A percentile compares a stretch with the other conserved stretches of the same genome.
Evolutionary conservation across 257 asterid genomes (phyloP).

Genomic region (Lavandula angustifolia): DNA sequence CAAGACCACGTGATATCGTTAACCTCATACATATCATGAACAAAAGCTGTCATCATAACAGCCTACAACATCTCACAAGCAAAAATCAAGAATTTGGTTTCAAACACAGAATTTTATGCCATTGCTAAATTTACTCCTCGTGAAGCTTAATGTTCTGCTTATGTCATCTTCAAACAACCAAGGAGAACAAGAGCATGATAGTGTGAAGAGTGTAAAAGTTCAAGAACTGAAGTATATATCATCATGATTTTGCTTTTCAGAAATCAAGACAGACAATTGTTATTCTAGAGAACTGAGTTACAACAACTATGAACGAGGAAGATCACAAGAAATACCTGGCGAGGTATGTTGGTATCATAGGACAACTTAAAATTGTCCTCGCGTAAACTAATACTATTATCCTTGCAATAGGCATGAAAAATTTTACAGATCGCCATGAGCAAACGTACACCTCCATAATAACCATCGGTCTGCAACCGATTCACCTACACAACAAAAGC

Average conservation of each 20-base stretch:
- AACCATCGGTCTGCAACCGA: constrained; percentile 79
- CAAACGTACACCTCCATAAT: constrained; percentile 93
- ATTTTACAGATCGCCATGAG: constrained; percentile 82
- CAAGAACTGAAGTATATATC: neutral
- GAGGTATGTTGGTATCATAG: constrained; percentile 88
- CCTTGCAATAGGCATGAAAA: constrained; percentile 64
- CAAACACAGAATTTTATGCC: neutral
- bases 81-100: neutral
- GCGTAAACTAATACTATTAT: constrained; percentile 51
- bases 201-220: neutral
- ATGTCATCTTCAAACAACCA: neutral
- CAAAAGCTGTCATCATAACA: neutral
- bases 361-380: constrained; percentile 63
- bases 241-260: constrained; percentile 1
- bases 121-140: neutral
- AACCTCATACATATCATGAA: neutral
- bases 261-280: neutral
- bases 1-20: neutral
- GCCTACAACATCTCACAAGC: neutral
- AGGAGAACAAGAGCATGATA: neutral
- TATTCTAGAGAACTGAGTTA: neutral
- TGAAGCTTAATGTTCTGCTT: neutral
- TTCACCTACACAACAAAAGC: constrained; percentile 54
- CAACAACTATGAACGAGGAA: neutral
- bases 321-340: too few relatives aligned